phyloP scores from a whole-genome alignment of 352 stramenopile species.

The Globisporangium rhizosaccharum region DNA sequence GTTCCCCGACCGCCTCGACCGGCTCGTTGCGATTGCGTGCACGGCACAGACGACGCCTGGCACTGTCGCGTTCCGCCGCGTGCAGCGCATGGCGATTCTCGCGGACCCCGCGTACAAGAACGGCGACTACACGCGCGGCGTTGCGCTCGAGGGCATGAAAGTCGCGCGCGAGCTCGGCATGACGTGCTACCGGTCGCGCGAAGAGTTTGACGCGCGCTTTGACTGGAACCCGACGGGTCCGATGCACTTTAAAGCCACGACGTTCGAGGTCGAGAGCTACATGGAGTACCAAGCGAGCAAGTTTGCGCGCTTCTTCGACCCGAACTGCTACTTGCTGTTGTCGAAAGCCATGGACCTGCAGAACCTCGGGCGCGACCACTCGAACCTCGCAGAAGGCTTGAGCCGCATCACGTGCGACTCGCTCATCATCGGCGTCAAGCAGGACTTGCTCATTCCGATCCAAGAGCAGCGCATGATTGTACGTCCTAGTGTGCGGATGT shows the following conservation, averaged over 20 bases:
- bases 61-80: slow-evolving; percentile 78
- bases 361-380: slow-evolving; percentile 62
- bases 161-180: slow-evolving; percentile 83
- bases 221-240: slow-evolving; percentile 78
- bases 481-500: slow-evolving; percentile 9
- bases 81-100: slow-evolving; percentile 81
- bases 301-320: slow-evolving; percentile 80
- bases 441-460: slow-evolving; percentile 83
- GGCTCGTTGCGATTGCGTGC: slow-evolving; percentile 73
- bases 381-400: slow-evolving; percentile 68
- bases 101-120: slow-evolving; percentile 74
- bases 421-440: slow-evolving; percentile 76
- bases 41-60: slow-evolving; percentile 84
- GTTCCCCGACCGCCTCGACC: slow-evolving; percentile 69
- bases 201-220: slow-evolving; percentile 84
- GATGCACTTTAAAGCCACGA: slow-evolving; percentile 67
- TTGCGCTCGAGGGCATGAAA: slow-evolving; percentile 72
- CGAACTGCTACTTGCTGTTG: slow-evolving; percentile 86
- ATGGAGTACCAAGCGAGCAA: slow-evolving; percentile 88
- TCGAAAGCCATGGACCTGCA: slow-evolving; percentile 87
- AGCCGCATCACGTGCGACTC: slow-evolving; percentile 61
- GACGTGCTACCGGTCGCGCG: slow-evolving; percentile 85
- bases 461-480: slow-evolving; percentile 75
- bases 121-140: slow-evolving; percentile 60
- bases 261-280: slow-evolving; percentile 88